Evolutionary conservation across 2,329 filamentous ascomycete genomes (phyloP).

Genomic region (Thermomyces lanuginosus): DNA sequence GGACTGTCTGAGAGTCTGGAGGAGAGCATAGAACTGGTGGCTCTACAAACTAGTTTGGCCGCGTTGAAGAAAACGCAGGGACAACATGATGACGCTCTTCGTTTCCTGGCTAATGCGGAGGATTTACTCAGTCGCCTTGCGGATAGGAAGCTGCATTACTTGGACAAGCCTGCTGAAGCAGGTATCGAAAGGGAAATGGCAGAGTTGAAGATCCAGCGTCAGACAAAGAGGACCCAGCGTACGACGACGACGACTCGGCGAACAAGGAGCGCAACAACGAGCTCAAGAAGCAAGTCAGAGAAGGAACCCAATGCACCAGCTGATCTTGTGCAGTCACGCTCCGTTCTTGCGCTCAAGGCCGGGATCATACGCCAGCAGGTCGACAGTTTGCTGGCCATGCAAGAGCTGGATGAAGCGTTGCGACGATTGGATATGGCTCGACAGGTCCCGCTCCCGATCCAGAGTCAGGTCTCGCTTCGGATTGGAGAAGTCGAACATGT

Average conservation of each 20-base stretch:
- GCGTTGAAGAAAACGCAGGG: constrained; percentile 33
- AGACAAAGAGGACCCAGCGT: constrained; percentile 2
- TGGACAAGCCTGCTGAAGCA: constrained; percentile 15
- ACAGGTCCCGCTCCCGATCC: constrained; percentile 24
- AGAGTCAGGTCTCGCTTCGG: constrained; percentile 44
- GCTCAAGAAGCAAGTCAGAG: constrained; percentile 10
- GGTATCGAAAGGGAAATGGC: constrained; percentile 28
- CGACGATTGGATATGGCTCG: constrained; percentile 31
- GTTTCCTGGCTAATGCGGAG: constrained; percentile 34
- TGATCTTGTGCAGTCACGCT: constrained; percentile 19
- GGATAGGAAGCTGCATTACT: constrained; percentile 14
- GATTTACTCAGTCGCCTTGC: constrained; percentile 28
- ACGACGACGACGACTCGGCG: constrained; percentile 11
- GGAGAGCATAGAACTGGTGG: constrained; percentile 38
- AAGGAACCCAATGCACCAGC: constrained; percentile 8
- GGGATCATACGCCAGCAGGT: constrained; percentile 37
- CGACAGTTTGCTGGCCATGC: constrained; percentile 28
- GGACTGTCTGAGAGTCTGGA: constrained; percentile 34
- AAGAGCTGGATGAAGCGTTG: constrained; percentile 43
- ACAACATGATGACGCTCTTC: constrained; percentile 32
- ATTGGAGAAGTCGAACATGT: constrained; percentile 23
- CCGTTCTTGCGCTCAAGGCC: constrained; percentile 29
- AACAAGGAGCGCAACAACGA: constrained; percentile 15
- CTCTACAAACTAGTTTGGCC: constrained; percentile 29
- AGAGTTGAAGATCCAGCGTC: constrained; percentile 20